Evolutionary conservation across 495 filamentous ascomycete species (phyloP).

Genomic region (Tuber borchii): DNA sequence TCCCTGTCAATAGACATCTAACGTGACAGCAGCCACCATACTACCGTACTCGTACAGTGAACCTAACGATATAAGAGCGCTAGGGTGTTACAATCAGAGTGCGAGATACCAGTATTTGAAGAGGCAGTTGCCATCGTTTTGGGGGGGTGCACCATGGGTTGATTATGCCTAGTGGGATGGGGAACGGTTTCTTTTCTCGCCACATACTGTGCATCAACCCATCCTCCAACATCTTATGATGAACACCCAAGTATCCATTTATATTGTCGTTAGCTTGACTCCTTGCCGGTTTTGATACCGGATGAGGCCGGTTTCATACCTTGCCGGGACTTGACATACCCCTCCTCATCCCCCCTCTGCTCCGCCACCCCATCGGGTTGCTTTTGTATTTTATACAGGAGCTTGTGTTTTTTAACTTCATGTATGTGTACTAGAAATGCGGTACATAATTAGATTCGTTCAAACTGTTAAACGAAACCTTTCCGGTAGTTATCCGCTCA

Average conservation of each 20-base stretch:
- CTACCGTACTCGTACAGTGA: background rate
- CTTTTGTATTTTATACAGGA: background rate
- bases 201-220: background rate
- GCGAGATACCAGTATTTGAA: background rate
- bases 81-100: background rate
- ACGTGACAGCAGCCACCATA: background rate
- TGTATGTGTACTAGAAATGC: background rate
- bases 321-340: background rate
- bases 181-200: background rate
- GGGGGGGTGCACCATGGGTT: background rate
- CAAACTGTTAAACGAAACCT: background rate
- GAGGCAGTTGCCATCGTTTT: background rate
- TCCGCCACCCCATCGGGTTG: background rate
- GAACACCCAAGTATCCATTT: background rate
- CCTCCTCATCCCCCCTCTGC: background rate
- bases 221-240: background rate
- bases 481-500: background rate
- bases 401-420: background rate
- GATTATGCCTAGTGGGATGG: background rate
- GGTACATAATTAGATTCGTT: background rate
- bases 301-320: background rate
- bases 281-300: background rate
- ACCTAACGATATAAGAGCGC: background rate
- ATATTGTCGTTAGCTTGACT: background rate
- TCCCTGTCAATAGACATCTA: background rate